Conservation (phyloP, 1,139 yeast genomes). For the Spencermartinsiella ligniputridi region DNA sequence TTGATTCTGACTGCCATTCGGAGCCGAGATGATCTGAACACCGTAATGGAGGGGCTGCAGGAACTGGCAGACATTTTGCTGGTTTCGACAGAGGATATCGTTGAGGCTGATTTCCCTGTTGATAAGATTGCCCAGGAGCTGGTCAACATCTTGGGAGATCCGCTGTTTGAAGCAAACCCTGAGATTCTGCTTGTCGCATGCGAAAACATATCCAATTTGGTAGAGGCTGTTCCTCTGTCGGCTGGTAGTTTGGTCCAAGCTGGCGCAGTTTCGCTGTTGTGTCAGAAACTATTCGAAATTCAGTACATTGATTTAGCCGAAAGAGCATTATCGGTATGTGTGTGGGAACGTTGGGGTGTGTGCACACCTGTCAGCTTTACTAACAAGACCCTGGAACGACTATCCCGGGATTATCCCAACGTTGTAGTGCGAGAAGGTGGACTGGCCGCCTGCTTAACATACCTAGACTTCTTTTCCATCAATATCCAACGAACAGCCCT, state of each 20-base stretch:
- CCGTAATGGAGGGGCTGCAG: conserved; percentile 39
- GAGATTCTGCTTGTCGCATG: conserved; percentile 83
- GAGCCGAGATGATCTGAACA: conserved; percentile 41
- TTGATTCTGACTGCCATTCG: conserved; percentile 28
- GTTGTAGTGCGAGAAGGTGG: conserved; percentile 48
- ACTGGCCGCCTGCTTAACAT: conserved; percentile 62
- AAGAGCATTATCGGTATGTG: conserved; percentile 71
- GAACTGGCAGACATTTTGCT: conserved; percentile 37
- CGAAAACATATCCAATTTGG: conserved; percentile 74
- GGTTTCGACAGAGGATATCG: conserved; percentile 34
- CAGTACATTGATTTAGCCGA: conserved; percentile 88
- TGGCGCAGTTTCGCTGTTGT: conserved; percentile 63
- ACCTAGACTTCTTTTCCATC: conserved; percentile 80
- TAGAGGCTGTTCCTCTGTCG: conserved; percentile 71
- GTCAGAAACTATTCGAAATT: conserved; percentile 66
- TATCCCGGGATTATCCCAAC: conserved; percentile 36
- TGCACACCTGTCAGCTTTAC: not conserved
- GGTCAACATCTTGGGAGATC: conserved; percentile 56
- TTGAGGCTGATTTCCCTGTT: conserved; percentile 49
- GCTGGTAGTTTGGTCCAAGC: conserved; percentile 60
- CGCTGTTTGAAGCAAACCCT: conserved; percentile 56
- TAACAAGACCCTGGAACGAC: conserved; percentile 32
- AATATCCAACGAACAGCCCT: conserved; percentile 88
- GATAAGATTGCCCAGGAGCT: conserved; percentile 52
- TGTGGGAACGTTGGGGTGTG: not conserved